Evolutionary conservation across 495 filamentous ascomycete species (phyloP), one percentile per base, ranked within the genome.

Genomic region (Aspergillus funiculosus): DNA sequence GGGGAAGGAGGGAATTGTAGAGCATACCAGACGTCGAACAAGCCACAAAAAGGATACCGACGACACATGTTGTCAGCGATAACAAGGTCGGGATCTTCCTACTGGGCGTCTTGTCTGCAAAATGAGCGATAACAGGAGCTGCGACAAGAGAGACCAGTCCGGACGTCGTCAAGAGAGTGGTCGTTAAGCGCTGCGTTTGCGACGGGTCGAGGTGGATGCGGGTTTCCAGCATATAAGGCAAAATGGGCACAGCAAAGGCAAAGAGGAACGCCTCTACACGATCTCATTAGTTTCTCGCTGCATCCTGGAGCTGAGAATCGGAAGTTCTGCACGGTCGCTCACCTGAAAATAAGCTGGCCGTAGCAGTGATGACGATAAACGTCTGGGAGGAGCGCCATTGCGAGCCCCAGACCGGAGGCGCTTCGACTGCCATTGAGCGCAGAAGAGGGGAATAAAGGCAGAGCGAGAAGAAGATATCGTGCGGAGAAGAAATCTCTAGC

Each of bases 241-340:
- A 35, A 7, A 64, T 64, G 1, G 61, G 61, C 6, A 60, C 51
- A 6, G 60, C 21, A 28, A 60, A 64, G 28, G 54, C 51, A 32
- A 50, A 64, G 15, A 62, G 57, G 39, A 64, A 60, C 25, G 44
- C 52, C 29, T 64, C 60, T 63, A 18, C 6, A 21, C n/a, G 6
- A 19, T 19, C 14, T 39, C 17, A 25, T 9, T 21, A 13, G 27
- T 14, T 38, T n/a, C n/a, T n/a, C n/a, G n/a, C n/a, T n/a, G n/a
- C n/a, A n/a, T n/a, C n/a, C n/a, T n/a, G n/a, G n/a, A n/a, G n/a
- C n/a, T n/a, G n/a, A n/a, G n/a, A n/a, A n/a, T n/a, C n/a, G n/a
- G n/a, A n/a, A n/a, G n/a, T n/a, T n/a, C n/a, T n/a, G n/a, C n/a
- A 22, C 35, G 17, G 26, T 27, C 25, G 10, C 25, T 11, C 14